Conservation (phyloP, 1,284 basidiomycete species). For the Sphagnurus paluster region DNA sequence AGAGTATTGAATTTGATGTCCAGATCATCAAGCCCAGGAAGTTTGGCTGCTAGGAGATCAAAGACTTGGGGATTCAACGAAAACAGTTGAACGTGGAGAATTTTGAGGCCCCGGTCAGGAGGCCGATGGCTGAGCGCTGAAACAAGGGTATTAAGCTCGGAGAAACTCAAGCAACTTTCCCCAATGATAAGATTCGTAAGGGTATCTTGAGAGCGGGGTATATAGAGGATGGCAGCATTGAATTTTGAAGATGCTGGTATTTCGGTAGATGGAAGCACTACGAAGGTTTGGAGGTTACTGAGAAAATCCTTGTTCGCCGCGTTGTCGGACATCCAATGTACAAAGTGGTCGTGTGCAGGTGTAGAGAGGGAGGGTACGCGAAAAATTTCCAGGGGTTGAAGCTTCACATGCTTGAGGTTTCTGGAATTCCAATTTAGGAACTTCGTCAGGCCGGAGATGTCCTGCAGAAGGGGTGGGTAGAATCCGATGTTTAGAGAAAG, state of each 20-base stretch:
- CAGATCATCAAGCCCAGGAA: constrained; percentile 14
- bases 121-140: constrained; percentile 6
- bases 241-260: background rate
- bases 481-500: constrained; percentile 15
- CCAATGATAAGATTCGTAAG: constrained; percentile 11
- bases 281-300: constrained; percentile 9
- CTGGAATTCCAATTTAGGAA: constrained; percentile 7
- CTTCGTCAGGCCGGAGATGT: constrained; percentile 7
- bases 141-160: constrained; percentile 6
- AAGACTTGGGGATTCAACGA: constrained; percentile 16
- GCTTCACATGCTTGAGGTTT: constrained; percentile 8
- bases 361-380: constrained; percentile 5
- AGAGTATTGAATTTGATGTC: constrained; percentile 14
- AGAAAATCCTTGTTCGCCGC: background rate
- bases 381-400: constrained; percentile 13
- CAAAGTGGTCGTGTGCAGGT: constrained; percentile 9
- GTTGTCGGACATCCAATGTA: constrained; percentile 8
- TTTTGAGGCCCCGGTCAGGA: constrained; percentile 5
- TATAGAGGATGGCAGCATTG: constrained; percentile 1
- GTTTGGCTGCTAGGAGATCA: constrained; percentile 11
- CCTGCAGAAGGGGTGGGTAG: constrained; percentile 14
- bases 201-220: constrained; percentile 14
- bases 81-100: constrained; percentile 9
- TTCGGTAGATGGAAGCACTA: constrained; percentile 12
- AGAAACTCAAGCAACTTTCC: constrained; percentile 8